phyloP scores from a whole-genome alignment of 768 basidiomycete genomes.

The Lyophyllum semitale region DNA sequence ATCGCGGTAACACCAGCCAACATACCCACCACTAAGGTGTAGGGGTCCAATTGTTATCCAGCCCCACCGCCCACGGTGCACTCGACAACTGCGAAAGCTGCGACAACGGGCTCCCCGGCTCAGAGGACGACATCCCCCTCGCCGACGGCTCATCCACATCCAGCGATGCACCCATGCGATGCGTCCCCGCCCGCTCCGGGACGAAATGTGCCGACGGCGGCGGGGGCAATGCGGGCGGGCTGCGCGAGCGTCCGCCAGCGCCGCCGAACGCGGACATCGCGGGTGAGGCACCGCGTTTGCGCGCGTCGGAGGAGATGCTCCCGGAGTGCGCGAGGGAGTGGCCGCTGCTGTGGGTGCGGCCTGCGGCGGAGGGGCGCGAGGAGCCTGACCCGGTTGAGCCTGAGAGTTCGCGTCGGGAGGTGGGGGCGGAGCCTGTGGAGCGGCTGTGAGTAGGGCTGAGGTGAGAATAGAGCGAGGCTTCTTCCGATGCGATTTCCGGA shows the following conservation, averaged over 20 bases:
- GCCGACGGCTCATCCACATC: conserved; percentile 16
- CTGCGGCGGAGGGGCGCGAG: conserved; percentile 48
- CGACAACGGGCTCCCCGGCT: conserved; percentile 24
- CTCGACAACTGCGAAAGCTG: conserved; percentile 23
- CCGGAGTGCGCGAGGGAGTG: conserved; percentile 48
- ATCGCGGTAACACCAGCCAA: neutral
- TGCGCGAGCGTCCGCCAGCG: conserved; percentile 12
- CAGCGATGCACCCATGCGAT: conserved; percentile 10
- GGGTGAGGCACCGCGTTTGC: conserved; percentile 46
- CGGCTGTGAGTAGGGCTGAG: conserved; percentile 47
- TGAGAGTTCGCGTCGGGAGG: conserved; percentile 44
- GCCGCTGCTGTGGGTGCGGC: conserved; percentile 33
- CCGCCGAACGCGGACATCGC: conserved; percentile 52
- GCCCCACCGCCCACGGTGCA: conserved; percentile 43
- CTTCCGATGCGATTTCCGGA: conserved; percentile 50
- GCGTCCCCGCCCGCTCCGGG: conserved; percentile 23
- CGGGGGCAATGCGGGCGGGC: conserved; percentile 16
- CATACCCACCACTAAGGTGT: conserved; percentile 2
- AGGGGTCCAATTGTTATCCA: conserved; percentile 40
- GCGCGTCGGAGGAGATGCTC: conserved; percentile 59
- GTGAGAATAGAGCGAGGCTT: conserved; percentile 66
- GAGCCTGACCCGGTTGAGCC: conserved; percentile 54
- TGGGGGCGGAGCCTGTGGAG: conserved; percentile 56
- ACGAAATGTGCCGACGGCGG: conserved; percentile 15
- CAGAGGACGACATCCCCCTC: conserved; percentile 22